Evolutionary conservation across 352 stramenopile genomes (phyloP).

Genomic region (Globisporangium middletonii): DNA sequence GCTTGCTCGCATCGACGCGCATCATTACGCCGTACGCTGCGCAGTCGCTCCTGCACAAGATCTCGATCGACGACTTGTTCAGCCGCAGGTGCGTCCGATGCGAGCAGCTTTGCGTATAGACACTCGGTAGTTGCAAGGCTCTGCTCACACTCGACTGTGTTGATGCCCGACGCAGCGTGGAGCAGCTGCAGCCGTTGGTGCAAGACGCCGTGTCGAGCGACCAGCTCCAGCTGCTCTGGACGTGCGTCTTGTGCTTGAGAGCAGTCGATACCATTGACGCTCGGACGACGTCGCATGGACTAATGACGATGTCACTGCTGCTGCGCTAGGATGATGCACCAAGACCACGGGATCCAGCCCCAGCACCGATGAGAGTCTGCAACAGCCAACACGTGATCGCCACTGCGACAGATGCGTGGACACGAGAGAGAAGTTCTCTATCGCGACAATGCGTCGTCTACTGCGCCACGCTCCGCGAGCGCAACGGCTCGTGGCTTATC

Average conservation of each 20-base stretch:
- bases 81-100: constrained; percentile 24
- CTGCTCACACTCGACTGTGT: background rate
- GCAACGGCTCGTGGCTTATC: constrained; percentile 1
- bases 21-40: constrained; percentile 57
- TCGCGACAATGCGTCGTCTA: background rate
- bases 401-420: background rate
- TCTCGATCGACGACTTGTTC: constrained; percentile 52
- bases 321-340: constrained; percentile 12
- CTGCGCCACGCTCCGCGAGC: background rate
- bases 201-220: constrained; percentile 29
- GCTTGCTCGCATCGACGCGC: constrained; percentile 61
- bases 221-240: constrained; percentile 42
- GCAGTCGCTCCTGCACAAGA: constrained; percentile 63
- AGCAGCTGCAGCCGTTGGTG: constrained; percentile 28
- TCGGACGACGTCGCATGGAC: background rate
- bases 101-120: no score
- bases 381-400: background rate
- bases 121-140: background rate
- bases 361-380: background rate
- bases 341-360: constrained; percentile 11
- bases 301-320: background rate
- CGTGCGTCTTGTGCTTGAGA: constrained; percentile 12
- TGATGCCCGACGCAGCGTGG: constrained; percentile 16
- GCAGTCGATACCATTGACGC: background rate
- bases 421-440: no score